Base-by-base conservation (phyloP, 1,139 yeast species). In the Geotrichum reessii region DNA sequence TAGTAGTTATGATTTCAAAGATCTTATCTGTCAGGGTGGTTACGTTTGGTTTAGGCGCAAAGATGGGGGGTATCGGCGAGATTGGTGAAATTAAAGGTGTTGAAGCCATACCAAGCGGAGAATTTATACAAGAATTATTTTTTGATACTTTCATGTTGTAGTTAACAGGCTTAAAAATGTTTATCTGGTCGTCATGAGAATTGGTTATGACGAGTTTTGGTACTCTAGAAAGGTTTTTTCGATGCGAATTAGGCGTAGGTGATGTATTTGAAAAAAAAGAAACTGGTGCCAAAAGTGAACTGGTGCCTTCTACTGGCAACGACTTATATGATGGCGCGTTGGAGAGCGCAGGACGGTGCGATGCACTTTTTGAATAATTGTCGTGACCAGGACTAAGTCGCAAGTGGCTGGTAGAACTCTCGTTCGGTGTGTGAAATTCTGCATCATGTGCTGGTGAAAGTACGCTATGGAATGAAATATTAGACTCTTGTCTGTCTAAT, bases 131-230 rank as follows among this genome's bases (percentile, higher is more conserved):
- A 8, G 50, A 2, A 22, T n/a, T 1, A n/a, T 46, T 22, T 7
- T 19, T 21, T 1, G 48, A n/a, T 19, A 5, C 28, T 21, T n/a
- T 14, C 48, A 19, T 9, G 7, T 21, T 9, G 14, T 46, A 50
- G 19, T n/a, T 6, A 4, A 50, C 46, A 9, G 52, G 11, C 25
- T 50, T 27, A 19, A 31, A 33, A 0, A 9, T 11, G 22, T 40
- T 46, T 24, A 25, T 37, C 14, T 25, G 33, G 8, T 47, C 40
- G 25, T 24, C 53, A 1, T 50, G 53, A 27, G 52, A 55, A 14
- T 57, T 60, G 2, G 63, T 56, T 11, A 63, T 58, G 4, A 61
- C 48, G 11, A 63, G 53, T 25, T 53, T 62, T 1, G 64, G 65
- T 14, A 42, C 25, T 12, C n/a, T 25, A 4, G 22, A 31, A 2